Conservation (phyloP, 2,329 filamentous ascomycete species). For the Leptographium galeiforme region DNA sequence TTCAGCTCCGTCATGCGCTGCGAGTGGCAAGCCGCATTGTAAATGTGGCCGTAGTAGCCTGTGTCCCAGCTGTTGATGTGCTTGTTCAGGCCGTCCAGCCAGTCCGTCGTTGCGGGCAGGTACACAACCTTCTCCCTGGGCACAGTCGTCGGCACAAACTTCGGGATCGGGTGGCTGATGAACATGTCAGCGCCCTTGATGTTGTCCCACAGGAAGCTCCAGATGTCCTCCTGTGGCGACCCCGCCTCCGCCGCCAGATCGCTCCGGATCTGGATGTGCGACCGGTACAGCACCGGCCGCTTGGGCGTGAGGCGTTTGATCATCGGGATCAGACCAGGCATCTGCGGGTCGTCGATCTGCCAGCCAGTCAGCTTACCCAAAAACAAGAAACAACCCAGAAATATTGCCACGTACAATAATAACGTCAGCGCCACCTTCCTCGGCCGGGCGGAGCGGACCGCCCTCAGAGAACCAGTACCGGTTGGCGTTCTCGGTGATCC, state of each 20-base stretch:
- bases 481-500: slow-evolving; percentile 61
- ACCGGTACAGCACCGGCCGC: slow-evolving; percentile 68
- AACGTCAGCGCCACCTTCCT: slow-evolving; percentile 61
- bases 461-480: slow-evolving; percentile 59
- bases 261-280: slow-evolving; percentile 69
- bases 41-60: slow-evolving; percentile 62
- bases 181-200: slow-evolving; percentile 64
- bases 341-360: slow-evolving; percentile 69
- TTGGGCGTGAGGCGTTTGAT: slow-evolving; percentile 58
- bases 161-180: slow-evolving; percentile 66
- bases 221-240: slow-evolving; percentile 58
- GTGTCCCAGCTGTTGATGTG: slow-evolving; percentile 54
- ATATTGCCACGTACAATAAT: slow-evolving; percentile 39
- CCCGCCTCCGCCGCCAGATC: slow-evolving; percentile 52
- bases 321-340: slow-evolving; percentile 64
- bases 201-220: slow-evolving; percentile 61
- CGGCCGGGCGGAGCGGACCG: slow-evolving; percentile 50
- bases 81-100: slow-evolving; percentile 75
- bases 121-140: slow-evolving; percentile 55
- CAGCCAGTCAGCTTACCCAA: background rate
- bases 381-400: background rate
- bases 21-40: slow-evolving; percentile 47
- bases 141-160: slow-evolving; percentile 59
- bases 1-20: slow-evolving; percentile 45
- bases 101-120: slow-evolving; percentile 70